Percentiles rank a stretch among this genome's conserved stretches.
Evolutionary conservation across 306 rosid genomes (phyloP).

Genomic region (Lathyrus aphaca): DNA sequence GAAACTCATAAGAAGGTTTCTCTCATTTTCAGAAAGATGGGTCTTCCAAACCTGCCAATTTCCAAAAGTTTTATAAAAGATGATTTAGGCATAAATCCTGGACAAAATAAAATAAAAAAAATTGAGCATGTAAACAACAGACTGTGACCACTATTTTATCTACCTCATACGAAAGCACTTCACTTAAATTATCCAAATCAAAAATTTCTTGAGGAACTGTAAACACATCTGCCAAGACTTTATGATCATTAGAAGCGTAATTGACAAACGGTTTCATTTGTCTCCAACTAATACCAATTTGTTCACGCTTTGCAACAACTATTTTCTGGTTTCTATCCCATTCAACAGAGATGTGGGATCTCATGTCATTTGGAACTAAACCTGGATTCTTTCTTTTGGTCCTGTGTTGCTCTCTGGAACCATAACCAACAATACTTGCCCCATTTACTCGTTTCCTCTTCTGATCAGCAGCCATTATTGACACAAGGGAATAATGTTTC

Average conservation of each 20-base stretch:
- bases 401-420: constrained; percentile 68
- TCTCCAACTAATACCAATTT: constrained; percentile 84
- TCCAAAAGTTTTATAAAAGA: constrained; percentile 34
- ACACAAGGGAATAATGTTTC: constrained; percentile 37
- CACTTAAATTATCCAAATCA: constrained; percentile 65
- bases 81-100: constrained; percentile 23
- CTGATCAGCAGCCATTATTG: constrained; percentile 95
- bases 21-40: constrained; percentile 77
- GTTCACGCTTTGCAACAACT: constrained; percentile 87
- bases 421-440: constrained; percentile 54
- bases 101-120: not conserved
- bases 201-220: constrained; percentile 73
- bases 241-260: constrained; percentile 48
- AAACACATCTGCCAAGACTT: constrained; percentile 70
- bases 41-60: constrained; percentile 81
- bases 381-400: constrained; percentile 62
- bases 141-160: constrained; percentile 34
- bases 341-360: constrained; percentile 74
- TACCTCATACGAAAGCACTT: constrained; percentile 83
- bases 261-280: constrained; percentile 56
- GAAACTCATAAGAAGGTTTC: constrained; percentile 66
- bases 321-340: constrained; percentile 78
- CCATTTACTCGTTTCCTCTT: constrained; percentile 78
- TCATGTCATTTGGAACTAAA: constrained; percentile 54
- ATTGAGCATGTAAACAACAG: constrained; percentile 21